Percentiles rank a stretch among this genome's conserved stretches.
These are phyloP conservation scores for Simplicillium sp. DNA, from an alignment of 2,329 filamentous ascomycete genomes.

Conservation along the genomic window DNA sequence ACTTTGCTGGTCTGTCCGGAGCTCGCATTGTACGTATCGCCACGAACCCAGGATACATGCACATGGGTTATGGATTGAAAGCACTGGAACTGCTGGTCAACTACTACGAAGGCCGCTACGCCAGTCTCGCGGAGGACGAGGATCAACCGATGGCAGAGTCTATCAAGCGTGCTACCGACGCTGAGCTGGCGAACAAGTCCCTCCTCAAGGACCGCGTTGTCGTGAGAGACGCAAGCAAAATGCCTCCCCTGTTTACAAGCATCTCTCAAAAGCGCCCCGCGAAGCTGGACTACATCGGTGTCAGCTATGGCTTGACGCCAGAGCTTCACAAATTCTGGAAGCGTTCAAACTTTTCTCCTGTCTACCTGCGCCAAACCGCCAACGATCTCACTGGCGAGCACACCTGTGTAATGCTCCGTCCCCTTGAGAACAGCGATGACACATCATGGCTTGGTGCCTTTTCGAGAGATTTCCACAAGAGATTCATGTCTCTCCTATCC, in stretches of 20 bases:
- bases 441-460: slow-evolving; percentile 83
- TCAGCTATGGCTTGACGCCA: slow-evolving; percentile 85
- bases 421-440: slow-evolving; percentile 60
- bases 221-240: slow-evolving; percentile 78
- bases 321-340: slow-evolving; percentile 97
- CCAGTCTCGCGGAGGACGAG: slow-evolving; percentile 67
- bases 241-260: slow-evolving; percentile 89
- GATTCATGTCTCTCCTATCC: slow-evolving; percentile 83
- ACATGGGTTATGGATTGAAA: slow-evolving; percentile 88
- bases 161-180: slow-evolving; percentile 75
- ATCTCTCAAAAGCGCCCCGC: slow-evolving; percentile 75
- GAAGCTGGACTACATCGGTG: slow-evolving; percentile 82
- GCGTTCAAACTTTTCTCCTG: slow-evolving; percentile 71
- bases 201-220: slow-evolving; percentile 83
- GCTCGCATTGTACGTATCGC: slow-evolving; percentile 90
- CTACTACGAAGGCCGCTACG: slow-evolving; percentile 92
- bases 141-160: slow-evolving; percentile 41
- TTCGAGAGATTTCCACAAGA: slow-evolving; percentile 82
- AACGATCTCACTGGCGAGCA: slow-evolving; percentile 97
- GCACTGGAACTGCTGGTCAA: slow-evolving; percentile 80
- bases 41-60: slow-evolving; percentile 86
- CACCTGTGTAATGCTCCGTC: slow-evolving; percentile 92
- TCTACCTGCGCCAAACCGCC: slow-evolving; percentile 89
- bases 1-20: slow-evolving; percentile 88
- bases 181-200: slow-evolving; percentile 65